Evolutionary conservation across 129 eudicot species (phyloP).

Genomic region (Apium graveolens): DNA sequence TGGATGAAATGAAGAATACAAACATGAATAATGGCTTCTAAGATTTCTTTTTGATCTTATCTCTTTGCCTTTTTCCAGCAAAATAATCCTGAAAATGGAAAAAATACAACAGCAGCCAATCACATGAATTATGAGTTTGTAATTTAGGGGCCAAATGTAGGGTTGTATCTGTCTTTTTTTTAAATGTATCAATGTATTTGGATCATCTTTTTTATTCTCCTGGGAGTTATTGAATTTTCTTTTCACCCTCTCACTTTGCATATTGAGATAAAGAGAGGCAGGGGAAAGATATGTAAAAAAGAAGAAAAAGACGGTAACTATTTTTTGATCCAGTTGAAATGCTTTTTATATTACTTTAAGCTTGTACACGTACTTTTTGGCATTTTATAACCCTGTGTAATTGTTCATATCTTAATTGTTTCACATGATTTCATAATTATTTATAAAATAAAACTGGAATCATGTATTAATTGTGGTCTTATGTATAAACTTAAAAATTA

Average conservation of each 20-base stretch:
- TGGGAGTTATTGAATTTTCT: constrained; percentile 6
- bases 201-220: neutral
- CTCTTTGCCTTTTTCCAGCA: neutral
- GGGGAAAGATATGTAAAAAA: constrained; percentile 5
- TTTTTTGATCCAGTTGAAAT: neutral
- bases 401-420: neutral
- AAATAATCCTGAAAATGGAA: neutral
- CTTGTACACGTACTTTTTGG: constrained; percentile 6
- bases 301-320: neutral
- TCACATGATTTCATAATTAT: too few species aligned
- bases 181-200: neutral
- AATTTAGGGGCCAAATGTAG: neutral
- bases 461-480: too few species aligned
- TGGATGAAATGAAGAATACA: constrained; percentile 38
- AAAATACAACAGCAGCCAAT: neutral
- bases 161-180: neutral
- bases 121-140: neutral
- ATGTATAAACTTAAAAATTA: too few species aligned
- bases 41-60: neutral
- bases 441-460: neutral
- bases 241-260: constrained; percentile 1
- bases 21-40: constrained; percentile 14
- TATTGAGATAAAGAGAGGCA: neutral
- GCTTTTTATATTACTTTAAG: neutral
- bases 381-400: neutral